These are phyloP conservation scores for Lyophyllum decastes DNA, from an alignment of 768 basidiomycete species.

Conservation along the genomic window DNA sequence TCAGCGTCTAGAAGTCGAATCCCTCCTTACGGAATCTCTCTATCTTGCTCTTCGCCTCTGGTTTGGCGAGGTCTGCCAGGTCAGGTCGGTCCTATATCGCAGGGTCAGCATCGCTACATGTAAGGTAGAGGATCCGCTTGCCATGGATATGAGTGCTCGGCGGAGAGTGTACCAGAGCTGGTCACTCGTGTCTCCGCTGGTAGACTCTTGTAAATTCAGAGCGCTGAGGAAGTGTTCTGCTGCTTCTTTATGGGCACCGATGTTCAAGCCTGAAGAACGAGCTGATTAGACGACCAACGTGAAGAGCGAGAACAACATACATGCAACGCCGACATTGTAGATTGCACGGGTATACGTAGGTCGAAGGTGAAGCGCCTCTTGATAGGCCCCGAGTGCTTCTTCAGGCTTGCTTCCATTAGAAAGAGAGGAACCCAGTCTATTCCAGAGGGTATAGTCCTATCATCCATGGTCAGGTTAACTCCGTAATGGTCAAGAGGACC, in stretches of 20 bases:
- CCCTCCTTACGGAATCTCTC: conserved; percentile 79
- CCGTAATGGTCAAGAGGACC: not conserved
- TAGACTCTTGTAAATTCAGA: conserved; percentile 73
- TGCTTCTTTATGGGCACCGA: conserved; percentile 93
- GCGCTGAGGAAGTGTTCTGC: conserved; percentile 94
- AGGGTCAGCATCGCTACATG: conserved; percentile 4
- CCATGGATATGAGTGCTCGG: conserved; percentile 81
- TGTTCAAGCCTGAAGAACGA: conserved; percentile 75
- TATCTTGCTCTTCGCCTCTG: conserved; percentile 61
- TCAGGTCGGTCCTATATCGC: conserved; percentile 71
- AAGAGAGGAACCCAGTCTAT: conserved; percentile 89
- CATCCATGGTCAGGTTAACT: not conserved
- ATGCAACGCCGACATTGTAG: conserved; percentile 97
- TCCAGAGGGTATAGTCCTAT: conserved; percentile 94
- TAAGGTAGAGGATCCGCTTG: conserved; percentile 30
- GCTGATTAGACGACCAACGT: conserved; percentile 6
- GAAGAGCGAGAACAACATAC: conserved; percentile 47
- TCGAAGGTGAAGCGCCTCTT: conserved; percentile 84
- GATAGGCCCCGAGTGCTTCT: conserved; percentile 87
- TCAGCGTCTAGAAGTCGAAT: conserved; percentile 74
- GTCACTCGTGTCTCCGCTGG: conserved; percentile 70
- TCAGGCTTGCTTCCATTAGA: conserved; percentile 95
- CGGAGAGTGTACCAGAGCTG: conserved; percentile 91
- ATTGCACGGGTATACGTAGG: conserved; percentile 97
- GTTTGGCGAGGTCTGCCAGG: conserved; percentile 74